Evolutionary conservation across 345 rosid species (phyloP).

Genomic region (Eucalyptus pauciflora): DNA sequence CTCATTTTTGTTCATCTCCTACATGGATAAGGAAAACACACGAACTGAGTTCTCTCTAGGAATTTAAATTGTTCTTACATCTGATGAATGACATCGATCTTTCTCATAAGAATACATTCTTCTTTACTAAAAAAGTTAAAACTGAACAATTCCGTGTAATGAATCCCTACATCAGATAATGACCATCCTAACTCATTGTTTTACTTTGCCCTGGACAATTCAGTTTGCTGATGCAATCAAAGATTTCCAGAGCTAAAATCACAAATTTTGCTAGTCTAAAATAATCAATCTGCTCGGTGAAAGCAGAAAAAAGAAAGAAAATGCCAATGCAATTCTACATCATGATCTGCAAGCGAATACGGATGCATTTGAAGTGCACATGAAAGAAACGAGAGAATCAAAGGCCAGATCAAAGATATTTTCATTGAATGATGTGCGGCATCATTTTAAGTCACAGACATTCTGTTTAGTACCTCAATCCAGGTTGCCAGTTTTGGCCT

Average conservation of each 20-base stretch:
- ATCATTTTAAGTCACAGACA: not conserved
- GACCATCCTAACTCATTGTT: not conserved
- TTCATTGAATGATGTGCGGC: not conserved
- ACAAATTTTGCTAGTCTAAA: not conserved
- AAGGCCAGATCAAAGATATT: not conserved
- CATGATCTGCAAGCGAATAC: not conserved
- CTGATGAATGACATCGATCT: not conserved
- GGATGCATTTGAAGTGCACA: not conserved
- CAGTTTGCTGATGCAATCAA: not conserved
- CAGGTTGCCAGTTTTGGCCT: slow-evolving; percentile 66
- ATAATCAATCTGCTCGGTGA: not conserved
- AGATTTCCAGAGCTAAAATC: not conserved
- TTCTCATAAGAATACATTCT: not conserved
- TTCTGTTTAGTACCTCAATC: slow-evolving; percentile 46
- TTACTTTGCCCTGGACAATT: not conserved
- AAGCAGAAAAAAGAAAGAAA: not conserved
- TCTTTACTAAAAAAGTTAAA: not conserved
- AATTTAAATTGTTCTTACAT: not conserved
- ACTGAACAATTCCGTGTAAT: not conserved
- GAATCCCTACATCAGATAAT: not conserved
- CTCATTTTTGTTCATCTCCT: slow-evolving; percentile 66
- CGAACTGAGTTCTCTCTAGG: not conserved
- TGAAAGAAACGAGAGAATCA: not conserved
- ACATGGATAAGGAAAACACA: not conserved
- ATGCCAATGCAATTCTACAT: not conserved